A percentile compares a stretch with the other conserved stretches of the same genome.
phyloP scores from a whole-genome alignment of 2,329 filamentous ascomycete genomes.

The Aquanectria penicillioides region DNA sequence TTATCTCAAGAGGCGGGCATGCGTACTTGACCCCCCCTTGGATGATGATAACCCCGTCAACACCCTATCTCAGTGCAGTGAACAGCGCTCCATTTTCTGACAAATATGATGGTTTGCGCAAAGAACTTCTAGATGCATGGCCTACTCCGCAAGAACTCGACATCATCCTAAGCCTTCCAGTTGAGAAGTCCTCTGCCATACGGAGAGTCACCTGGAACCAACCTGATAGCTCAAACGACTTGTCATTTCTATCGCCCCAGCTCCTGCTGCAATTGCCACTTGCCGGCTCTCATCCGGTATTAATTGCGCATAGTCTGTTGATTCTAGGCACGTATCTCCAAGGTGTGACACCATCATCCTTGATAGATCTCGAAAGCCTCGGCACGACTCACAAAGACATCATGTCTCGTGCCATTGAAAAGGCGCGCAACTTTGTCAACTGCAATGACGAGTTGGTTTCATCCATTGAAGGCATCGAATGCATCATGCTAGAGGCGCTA shows the following conservation, averaged over 20 bases:
- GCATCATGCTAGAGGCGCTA: constrained; percentile 58
- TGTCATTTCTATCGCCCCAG: constrained; percentile 36
- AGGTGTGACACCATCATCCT: constrained; percentile 28
- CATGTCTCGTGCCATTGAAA: constrained; percentile 41
- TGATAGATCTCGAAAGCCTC: constrained; percentile 12
- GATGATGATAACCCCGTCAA: neutral
- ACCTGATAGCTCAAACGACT: constrained; percentile 34
- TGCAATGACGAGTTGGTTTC: constrained; percentile 57
- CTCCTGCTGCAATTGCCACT: constrained; percentile 43
- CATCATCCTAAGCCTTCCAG: constrained; percentile 45
- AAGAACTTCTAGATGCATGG: constrained; percentile 49
- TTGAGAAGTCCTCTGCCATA: constrained; percentile 45
- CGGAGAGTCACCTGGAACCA: constrained; percentile 42
- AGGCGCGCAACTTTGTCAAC: constrained; percentile 50
- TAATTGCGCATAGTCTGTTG: constrained; percentile 55
- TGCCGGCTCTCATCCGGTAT: constrained; percentile 48
- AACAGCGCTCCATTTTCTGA: neutral
- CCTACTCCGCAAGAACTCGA: constrained; percentile 51
- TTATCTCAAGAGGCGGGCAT: neutral
- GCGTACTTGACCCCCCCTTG: neutral
- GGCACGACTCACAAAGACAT: constrained; percentile 29
- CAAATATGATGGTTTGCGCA: constrained; percentile 39
- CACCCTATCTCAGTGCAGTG: neutral
- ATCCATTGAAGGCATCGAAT: constrained; percentile 60
- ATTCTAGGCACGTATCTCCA: constrained; percentile 51